Base-by-base conservation (phyloP, 805 yeast genomes). In the Kazachstania bromeliacearum region DNA sequence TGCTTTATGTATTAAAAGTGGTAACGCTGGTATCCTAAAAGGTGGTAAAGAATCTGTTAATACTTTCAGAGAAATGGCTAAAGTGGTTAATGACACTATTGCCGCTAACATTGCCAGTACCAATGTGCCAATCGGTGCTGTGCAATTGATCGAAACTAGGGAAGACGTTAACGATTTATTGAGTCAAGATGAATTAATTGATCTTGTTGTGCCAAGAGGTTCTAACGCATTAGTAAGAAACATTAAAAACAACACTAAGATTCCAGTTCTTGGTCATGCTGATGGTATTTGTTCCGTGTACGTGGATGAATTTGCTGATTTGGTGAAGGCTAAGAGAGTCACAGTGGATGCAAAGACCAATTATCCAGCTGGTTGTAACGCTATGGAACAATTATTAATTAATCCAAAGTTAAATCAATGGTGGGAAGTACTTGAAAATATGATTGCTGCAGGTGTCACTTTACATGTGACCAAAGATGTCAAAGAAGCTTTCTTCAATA, bases 291-390 rank as follows among this genome's bases (percentile, higher is more conserved):
- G 98, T 62, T 78, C 96, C 2, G 74, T 89, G 6, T 92, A 75
- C 51, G 68, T 89, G 18, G 94, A 88, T 57, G 73, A 71, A 38
- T 75, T 72, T 34, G 92, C 92, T 5, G 89, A 87, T 50, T 43
- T 83, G 9, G 72, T 59, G 10, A 87, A 84, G 74, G 94, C 96
- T 0, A 67, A 71, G 23, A 73, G 75, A 38, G 75, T 92, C 21
- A 68, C 77, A 4, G 73, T 85, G 19, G 99, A 92, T 60, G 73
- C 96, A 4, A 92, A 92, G 62, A 85, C 96, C 0, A 88, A 87
- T 59, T 92, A 92, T 57, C 96, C 97, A 33, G 98, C 98, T 9
- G 99, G 95, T n/a, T 92, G 99, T 61, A 92, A 92, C 57, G 96
- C 98, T 6, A 89, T 75, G 37, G 99, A 92, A 60, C 85, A 92